These are phyloP conservation scores for peach (Prunus persica) DNA, from an alignment of 306 rosid species.

Conservation along the genomic window DNA sequence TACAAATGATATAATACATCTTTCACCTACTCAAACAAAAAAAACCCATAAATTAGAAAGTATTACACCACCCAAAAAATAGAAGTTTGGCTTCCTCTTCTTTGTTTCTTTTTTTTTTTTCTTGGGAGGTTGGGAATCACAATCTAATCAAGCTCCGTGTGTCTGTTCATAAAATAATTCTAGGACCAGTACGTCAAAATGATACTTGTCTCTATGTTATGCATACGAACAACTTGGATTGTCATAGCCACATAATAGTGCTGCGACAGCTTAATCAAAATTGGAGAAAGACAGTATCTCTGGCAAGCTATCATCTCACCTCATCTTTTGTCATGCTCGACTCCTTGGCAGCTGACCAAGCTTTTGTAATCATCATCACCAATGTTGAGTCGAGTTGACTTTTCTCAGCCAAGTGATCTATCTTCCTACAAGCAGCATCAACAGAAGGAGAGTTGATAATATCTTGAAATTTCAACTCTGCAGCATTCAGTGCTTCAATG, in stretches of 20 bases:
- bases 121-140: background rate
- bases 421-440: conserved; percentile 92
- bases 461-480: conserved; percentile 90
- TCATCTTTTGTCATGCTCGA: conserved; percentile 77
- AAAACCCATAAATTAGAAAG: background rate
- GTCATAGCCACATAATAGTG: background rate
- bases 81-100: background rate
- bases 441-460: conserved; percentile 77
- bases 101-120: background rate
- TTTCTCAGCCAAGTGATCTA: conserved; percentile 85
- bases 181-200: background rate
- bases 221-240: background rate
- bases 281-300: background rate
- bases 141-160: background rate
- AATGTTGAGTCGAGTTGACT: conserved; percentile 80
- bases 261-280: background rate
- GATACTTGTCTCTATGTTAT: background rate
- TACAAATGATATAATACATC: conserved; percentile 81
- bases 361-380: conserved; percentile 94
- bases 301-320: conserved; percentile 40
- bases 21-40: conserved; percentile 51
- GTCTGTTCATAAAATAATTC: background rate
- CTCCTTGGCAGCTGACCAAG: conserved; percentile 97
- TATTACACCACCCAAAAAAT: background rate
- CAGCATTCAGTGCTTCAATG: conserved; percentile 74